These are phyloP conservation scores for Diaporthe citrichinensis DNA, from an alignment of 2,329 filamentous ascomycete genomes.

Conservation along the genomic window DNA sequence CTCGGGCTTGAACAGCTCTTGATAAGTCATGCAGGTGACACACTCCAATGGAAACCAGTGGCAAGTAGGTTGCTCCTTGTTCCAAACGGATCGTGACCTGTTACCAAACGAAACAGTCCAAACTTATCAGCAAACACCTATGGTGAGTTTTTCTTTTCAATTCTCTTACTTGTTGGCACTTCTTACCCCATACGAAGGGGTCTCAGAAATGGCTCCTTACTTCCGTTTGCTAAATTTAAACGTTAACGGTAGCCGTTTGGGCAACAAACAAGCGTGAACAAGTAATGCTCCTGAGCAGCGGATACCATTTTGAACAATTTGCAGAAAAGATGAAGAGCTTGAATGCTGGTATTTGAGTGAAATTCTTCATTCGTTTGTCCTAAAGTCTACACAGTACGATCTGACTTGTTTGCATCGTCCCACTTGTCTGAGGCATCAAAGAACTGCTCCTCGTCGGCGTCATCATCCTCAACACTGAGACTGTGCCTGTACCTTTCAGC, in stretches of 20 bases:
- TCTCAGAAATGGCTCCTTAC: too few species aligned
- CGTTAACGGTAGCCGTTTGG: background rate
- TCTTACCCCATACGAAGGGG: too few species aligned
- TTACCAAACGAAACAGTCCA: background rate
- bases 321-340: background rate
- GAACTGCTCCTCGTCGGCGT: slow-evolving; percentile 4
- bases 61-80: background rate
- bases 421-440: slow-evolving; percentile 18
- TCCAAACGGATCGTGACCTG: background rate
- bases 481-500: background rate
- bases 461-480: background rate
- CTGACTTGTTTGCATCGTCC: background rate
- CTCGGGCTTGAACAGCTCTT: background rate
- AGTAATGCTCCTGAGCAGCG: background rate
- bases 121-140: background rate
- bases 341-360: background rate
- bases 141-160: background rate
- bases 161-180: background rate
- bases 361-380: background rate
- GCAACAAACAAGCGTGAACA: background rate
- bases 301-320: background rate
- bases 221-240: too few species aligned
- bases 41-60: background rate
- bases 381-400: background rate
- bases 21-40: background rate